phyloP scores from a whole-genome alignment of 306 rosid genomes.

The Argentina anserina region DNA sequence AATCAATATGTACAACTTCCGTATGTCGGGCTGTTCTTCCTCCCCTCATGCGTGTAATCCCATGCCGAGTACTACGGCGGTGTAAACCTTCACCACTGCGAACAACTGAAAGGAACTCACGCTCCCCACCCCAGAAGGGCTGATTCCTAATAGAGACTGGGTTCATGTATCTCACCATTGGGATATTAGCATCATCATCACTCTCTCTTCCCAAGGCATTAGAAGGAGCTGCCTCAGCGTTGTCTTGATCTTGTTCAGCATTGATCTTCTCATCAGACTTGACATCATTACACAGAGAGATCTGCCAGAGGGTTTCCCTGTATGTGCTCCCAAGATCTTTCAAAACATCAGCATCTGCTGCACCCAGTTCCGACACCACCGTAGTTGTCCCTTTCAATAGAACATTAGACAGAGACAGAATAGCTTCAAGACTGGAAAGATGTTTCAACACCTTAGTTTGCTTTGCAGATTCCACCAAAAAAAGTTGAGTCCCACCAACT shows the following conservation, averaged over 20 bases:
- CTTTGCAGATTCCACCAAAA: constrained; percentile 57
- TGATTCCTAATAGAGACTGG: constrained; percentile 78
- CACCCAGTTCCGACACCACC: constrained; percentile 81
- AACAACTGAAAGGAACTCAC: constrained; percentile 85
- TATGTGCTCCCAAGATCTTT: constrained; percentile 83
- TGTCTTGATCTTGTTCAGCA: constrained; percentile 70
- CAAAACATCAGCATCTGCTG: constrained; percentile 80
- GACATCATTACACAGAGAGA: constrained; percentile 73
- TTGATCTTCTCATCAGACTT: constrained; percentile 71
- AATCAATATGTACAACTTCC: constrained; percentile 72
- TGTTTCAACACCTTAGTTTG: constrained; percentile 66
- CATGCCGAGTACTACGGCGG: constrained; percentile 77
- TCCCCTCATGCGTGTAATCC: constrained; percentile 77
- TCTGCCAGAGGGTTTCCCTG: constrained; percentile 89
- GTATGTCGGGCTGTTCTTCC: constrained; percentile 82
- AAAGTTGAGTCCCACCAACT: constrained; percentile 77
- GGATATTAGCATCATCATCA: constrained; percentile 82
- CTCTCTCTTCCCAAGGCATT: constrained; percentile 79
- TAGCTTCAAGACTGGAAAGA: constrained; percentile 86
- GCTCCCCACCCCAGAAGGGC: constrained; percentile 84
- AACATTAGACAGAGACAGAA: constrained; percentile 68
- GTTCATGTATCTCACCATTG: constrained; percentile 77
- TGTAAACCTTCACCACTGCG: constrained; percentile 87
- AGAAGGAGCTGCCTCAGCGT: constrained; percentile 59
- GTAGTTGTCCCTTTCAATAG: constrained; percentile 84